A percentile compares a stretch with the other conserved stretches of the same genome.
These are phyloP conservation scores for Populus trichocarpa DNA, from an alignment of 441 rosid species.

Conservation along the genomic window DNA sequence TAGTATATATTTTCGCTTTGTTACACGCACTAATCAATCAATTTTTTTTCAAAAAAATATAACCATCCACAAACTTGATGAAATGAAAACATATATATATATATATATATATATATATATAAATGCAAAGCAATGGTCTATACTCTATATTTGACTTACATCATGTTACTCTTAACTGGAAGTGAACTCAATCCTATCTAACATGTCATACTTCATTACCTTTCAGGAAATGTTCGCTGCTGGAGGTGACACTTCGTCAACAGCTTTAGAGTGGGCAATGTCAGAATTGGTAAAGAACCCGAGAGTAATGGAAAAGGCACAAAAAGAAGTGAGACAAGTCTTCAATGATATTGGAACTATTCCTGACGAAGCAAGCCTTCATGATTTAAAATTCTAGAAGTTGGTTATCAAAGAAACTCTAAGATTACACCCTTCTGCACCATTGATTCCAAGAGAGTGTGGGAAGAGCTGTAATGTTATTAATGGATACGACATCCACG, in stretches of 20 bases:
- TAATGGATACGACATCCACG: not conserved
- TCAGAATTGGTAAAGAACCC: not conserved
- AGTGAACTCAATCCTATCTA: no score
- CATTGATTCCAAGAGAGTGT: constrained; percentile 1
- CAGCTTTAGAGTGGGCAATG: constrained; percentile 6
- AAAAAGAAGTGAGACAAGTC: not conserved
- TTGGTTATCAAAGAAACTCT: not conserved
- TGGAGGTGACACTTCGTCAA: not conserved
- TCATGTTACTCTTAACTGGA: no score
- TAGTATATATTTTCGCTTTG: no score
- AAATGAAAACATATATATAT: no score
- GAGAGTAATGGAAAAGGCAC: not conserved
- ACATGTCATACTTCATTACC: no score
- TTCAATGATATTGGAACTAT: not conserved
- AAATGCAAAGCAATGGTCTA: no score
- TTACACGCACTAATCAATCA: not conserved
- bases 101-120: no score
- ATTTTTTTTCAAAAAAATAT: no score
- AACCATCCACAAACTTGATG: no score
- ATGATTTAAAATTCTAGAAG: not conserved
- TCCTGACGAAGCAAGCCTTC: not conserved
- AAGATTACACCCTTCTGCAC: not conserved
- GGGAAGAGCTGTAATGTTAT: not conserved
- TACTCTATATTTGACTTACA: no score
- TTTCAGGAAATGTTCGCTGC: not conserved